Evolutionary conservation across 768 basidiomycete genomes (phyloP).

Genomic region (Russula olivacea): DNA sequence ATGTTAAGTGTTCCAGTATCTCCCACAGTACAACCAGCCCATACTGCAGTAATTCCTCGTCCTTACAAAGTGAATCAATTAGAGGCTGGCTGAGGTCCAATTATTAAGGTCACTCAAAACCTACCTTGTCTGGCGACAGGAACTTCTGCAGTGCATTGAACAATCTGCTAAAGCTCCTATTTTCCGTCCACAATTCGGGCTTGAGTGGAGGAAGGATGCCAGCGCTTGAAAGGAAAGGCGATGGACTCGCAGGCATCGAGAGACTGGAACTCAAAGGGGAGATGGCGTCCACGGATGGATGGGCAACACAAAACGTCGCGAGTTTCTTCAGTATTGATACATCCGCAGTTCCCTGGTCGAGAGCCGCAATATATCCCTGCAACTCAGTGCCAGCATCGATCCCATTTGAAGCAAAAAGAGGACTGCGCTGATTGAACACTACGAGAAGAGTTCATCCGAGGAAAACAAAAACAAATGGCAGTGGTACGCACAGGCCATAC

Average conservation of each 20-base stretch:
- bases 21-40: conserved; percentile 82
- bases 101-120: conserved; percentile 21
- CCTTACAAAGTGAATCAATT: conserved; percentile 36
- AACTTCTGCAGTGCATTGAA: conserved; percentile 61
- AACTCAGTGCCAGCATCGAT: conserved; percentile 46
- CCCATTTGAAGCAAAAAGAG: conserved; percentile 37
- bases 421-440: conserved; percentile 49
- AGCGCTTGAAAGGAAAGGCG: conserved; percentile 44
- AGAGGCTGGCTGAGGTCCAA: conserved; percentile 13
- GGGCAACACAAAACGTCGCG: conserved; percentile 54
- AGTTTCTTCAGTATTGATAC: conserved; percentile 57
- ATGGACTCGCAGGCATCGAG: conserved; percentile 49
- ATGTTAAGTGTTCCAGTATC: conserved; percentile 66
- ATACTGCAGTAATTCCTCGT: conserved; percentile 62
- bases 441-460: conserved; percentile 5
- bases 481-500: conserved; percentile 54
- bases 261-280: conserved; percentile 52
- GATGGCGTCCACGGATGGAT: conserved; percentile 47
- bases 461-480: neutral
- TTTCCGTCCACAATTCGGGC: conserved; percentile 65
- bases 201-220: conserved; percentile 41
- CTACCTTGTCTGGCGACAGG: conserved; percentile 58
- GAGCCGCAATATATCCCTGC: conserved; percentile 44
- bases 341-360: conserved; percentile 50
- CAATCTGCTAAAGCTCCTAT: conserved; percentile 63